Evolutionary conservation across 2,329 filamentous ascomycete species (phyloP), one percentile per base, ranked within the genome.

Genomic region (Neopestalotiopsis rosae): DNA sequence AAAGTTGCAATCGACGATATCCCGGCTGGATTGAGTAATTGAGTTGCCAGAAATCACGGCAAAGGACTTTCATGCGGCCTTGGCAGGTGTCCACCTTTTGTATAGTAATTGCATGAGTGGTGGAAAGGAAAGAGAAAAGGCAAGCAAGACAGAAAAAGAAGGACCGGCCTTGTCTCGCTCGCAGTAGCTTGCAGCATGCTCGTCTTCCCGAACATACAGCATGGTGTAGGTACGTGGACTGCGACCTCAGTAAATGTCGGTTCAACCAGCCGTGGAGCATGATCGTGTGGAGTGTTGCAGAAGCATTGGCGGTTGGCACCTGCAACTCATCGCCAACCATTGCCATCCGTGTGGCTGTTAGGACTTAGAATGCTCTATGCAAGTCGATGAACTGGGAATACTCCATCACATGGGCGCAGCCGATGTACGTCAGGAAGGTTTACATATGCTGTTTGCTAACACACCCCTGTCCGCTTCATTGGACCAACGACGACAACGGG

Each of bases 11-110:
- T 34, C 57, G 24, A 59, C 30, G 24, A 59, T 20, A 59, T n/a
- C 57, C 57, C 10, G 17, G 14, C 59, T 62, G 59, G 59, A 62
- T 40, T 40, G 59, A 62, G 59, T 40, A 62, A 62, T 10, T 34
- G 59, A 62, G n/a, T 40, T 20, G 59, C 32, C 12, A 40, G 24
- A 40, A 34, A 14, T 38, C 20, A 30, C 32, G n/a, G 20, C 59
- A 62, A 20, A 34, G 5, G 28, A 62, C 17, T 62, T n/a, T 17
- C 59, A 14, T 14, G 9, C 14, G 59, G 59, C 32, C 57, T 59
- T 28, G 57, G 57, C 57, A 34, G 10, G 57, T 59, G 20, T 24
- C 57, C 57, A 28, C 57, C 45, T 14, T 59, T 13, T 59, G 57
- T 59, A 28, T 28, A 59, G 30, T 59, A 30, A 24, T 17, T 17